Conservation (phyloP, 1,139 yeast species). For the Protomyces lactucae-debilis region DNA sequence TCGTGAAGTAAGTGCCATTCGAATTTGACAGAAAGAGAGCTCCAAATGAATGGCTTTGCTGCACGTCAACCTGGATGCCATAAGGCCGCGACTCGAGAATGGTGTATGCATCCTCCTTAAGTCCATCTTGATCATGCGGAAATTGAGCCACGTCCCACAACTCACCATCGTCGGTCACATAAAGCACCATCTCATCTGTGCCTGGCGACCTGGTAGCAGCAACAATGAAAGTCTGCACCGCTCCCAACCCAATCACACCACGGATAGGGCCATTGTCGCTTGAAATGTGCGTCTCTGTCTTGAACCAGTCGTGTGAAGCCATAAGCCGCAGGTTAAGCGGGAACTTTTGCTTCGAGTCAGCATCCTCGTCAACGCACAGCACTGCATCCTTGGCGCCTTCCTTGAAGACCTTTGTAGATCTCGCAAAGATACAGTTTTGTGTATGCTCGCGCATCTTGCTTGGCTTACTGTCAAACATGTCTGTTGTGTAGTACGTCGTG, state of each 20-base stretch:
- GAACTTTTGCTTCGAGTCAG: slow-evolving; percentile 41
- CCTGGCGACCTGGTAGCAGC: slow-evolving; percentile 50
- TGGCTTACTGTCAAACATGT: slow-evolving; percentile 50
- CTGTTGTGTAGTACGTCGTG: slow-evolving; percentile 49
- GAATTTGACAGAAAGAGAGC: slow-evolving; percentile 59
- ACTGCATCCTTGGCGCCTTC: slow-evolving; percentile 36
- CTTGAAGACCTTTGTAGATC: slow-evolving; percentile 44
- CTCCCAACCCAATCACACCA: slow-evolving; percentile 47
- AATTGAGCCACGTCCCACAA: slow-evolving; percentile 53
- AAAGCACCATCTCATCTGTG: slow-evolving; percentile 45
- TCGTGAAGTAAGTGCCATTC: slow-evolving; percentile 54
- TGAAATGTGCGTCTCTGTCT: slow-evolving; percentile 39
- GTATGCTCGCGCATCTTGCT: slow-evolving; percentile 37
- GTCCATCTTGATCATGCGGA: slow-evolving; percentile 39
- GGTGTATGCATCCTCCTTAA: slow-evolving; percentile 45
- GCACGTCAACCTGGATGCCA: slow-evolving; percentile 53
- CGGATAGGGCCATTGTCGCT: slow-evolving; percentile 36
- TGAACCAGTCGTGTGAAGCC: slow-evolving; percentile 54
- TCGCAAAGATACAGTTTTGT: slow-evolving; percentile 51
- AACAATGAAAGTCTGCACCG: slow-evolving; percentile 52
- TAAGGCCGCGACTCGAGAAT: slow-evolving; percentile 55
- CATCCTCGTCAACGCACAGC: slow-evolving; percentile 26
- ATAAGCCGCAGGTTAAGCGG: slow-evolving; percentile 46
- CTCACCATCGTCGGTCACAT: slow-evolving; percentile 56
- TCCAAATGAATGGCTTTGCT: slow-evolving; percentile 38